Conservation (phyloP, 140 eudicot species). For the Oenanthe javanica region DNA sequence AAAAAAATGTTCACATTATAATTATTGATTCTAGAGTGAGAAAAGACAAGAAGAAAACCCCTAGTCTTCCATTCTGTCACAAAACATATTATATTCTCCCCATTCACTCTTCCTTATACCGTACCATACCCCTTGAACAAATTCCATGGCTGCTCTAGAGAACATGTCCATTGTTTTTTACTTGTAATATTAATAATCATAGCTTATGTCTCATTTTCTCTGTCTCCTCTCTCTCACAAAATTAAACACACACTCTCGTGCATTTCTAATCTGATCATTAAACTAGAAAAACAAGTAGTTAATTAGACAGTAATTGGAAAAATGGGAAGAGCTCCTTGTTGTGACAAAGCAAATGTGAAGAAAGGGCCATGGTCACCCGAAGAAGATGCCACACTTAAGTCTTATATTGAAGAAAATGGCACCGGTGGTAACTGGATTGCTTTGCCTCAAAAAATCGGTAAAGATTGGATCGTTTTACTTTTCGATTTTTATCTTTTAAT, state of each 20-base stretch:
- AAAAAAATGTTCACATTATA: slow-evolving; percentile 23
- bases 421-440: slow-evolving; percentile 96
- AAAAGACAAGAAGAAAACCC: slow-evolving; percentile 71
- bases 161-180: slow-evolving; percentile 22
- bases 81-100: slow-evolving; percentile 18
- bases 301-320: neutral
- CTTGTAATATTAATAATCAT: slow-evolving; percentile 14
- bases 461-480: neutral
- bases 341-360: slow-evolving; percentile 91
- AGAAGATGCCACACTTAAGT: slow-evolving; percentile 80
- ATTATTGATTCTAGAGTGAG: slow-evolving; percentile 45
- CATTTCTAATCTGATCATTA: neutral
- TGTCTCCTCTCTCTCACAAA: neutral
- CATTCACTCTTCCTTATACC: slow-evolving; percentile 31
- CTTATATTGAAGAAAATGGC: slow-evolving; percentile 72
- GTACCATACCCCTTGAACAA: neutral
- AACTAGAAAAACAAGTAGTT: neutral
- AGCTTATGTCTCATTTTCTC: neutral
- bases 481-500: neutral
- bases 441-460: slow-evolving; percentile 85
- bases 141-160: slow-evolving; percentile 2
- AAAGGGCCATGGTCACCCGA: slow-evolving; percentile 98
- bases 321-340: slow-evolving; percentile 97
- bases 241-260: slow-evolving; percentile 3
- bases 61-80: slow-evolving; percentile 38